Conservation (phyloP, 176 grass and related monocot genomes). For the Avena sativa region DNA sequence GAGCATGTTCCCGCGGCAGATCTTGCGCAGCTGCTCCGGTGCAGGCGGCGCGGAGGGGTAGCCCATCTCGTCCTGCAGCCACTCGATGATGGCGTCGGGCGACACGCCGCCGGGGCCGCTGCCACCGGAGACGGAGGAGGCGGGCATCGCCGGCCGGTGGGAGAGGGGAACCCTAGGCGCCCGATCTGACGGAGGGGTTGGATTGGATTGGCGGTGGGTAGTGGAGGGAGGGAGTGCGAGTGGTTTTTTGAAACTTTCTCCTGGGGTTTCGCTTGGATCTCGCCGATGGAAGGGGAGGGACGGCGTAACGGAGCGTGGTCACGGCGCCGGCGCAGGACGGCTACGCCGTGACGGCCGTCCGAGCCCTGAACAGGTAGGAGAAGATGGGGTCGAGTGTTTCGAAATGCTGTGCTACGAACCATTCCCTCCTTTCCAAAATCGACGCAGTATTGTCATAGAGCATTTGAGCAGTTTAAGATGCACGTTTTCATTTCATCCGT, state of each 20-base stretch:
- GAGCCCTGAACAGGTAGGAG: background rate
- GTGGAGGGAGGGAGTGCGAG: conserved; percentile 40
- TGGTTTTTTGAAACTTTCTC: conserved; percentile 49
- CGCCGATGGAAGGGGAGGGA: background rate
- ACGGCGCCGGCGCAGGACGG: conserved; percentile 37
- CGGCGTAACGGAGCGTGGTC: conserved; percentile 4
- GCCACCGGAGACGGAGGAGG: conserved; percentile 64
- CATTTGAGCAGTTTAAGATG: too few relatives aligned
- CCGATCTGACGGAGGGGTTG: conserved; percentile 29
- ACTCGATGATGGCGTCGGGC: conserved; percentile 96
- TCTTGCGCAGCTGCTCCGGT: conserved; percentile 93
- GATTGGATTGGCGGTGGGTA: conserved; percentile 24
- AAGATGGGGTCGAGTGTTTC: background rate
- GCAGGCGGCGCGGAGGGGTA: conserved; percentile 80
- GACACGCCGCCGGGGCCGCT: conserved; percentile 61
- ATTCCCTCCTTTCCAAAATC: too few relatives aligned
- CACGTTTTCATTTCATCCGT: too few relatives aligned
- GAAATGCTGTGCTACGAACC: background rate
- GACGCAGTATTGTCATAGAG: too few relatives aligned
- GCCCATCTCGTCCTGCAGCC: conserved; percentile 98
- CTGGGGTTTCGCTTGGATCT: background rate
- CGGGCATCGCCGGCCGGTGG: conserved; percentile 51
- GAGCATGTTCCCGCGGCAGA: conserved; percentile 99
- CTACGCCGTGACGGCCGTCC: background rate
- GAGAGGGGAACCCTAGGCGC: conserved; percentile 42